Evolutionary conservation across 345 rosid genomes (phyloP).

Genomic region (Gossypium turneri): DNA sequence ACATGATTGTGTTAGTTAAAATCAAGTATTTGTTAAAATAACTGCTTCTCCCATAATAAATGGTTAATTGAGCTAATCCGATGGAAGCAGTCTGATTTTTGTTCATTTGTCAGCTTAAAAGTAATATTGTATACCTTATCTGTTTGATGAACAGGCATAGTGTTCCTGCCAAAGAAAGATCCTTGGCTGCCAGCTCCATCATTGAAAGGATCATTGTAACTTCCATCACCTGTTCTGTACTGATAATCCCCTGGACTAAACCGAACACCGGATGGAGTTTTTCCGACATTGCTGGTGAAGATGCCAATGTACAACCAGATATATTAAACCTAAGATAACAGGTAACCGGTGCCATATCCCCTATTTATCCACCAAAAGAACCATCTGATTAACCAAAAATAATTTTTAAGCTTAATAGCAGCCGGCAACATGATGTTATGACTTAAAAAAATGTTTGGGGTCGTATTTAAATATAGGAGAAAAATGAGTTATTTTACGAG

Average conservation of each 20-base stretch:
- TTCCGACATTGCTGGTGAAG: constrained; percentile 47
- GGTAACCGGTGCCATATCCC: constrained; percentile 51
- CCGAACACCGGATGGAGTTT: constrained; percentile 34
- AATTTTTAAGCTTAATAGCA: no score
- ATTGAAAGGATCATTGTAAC: constrained; percentile 44
- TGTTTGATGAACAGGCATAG: constrained; percentile 27
- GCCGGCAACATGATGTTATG: no score
- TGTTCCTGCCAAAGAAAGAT: constrained; percentile 47
- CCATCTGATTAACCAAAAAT: constrained; percentile 27
- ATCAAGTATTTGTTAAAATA: no score
- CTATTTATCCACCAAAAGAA: constrained; percentile 40
- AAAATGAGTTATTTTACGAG: constrained; percentile 21
- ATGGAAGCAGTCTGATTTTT: no score
- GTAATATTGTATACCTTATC: constrained; percentile 17
- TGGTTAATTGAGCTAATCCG: no score
- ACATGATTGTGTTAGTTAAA: no score
- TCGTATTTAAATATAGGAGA: no score
- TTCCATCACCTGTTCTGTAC: constrained; percentile 44
- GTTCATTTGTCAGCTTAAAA: no score
- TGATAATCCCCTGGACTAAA: constrained; percentile 44
- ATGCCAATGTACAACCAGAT: constrained; percentile 41
- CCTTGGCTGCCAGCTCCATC: constrained; percentile 45
- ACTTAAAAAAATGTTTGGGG: no score
- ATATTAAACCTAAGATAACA: constrained; percentile 39
- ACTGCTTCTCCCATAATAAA: no score